These are phyloP conservation scores for Fraxinus platypoda DNA, from an alignment of 305 asterid genomes.

Conservation along the genomic window DNA sequence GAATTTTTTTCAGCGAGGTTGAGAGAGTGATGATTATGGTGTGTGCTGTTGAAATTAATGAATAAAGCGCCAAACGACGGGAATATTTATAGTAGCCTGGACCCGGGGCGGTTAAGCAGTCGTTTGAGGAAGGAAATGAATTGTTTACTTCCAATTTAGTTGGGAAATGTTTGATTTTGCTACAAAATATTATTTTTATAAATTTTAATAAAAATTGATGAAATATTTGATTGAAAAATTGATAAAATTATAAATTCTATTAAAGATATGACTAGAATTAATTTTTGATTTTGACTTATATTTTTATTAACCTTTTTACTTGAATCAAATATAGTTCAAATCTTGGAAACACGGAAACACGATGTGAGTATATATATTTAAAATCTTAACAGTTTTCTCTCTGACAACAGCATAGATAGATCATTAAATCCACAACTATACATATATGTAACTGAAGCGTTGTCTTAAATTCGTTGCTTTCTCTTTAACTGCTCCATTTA, in stretches of 20 bases:
- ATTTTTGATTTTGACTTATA: no score
- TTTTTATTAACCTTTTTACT: no score
- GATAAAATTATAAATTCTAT: no score
- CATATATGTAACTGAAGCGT: background rate
- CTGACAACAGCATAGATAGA: background rate
- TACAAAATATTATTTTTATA: no score
- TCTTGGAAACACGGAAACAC: background rate
- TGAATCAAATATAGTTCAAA: background rate
- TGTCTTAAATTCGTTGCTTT: background rate
- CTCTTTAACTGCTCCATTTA: background rate
- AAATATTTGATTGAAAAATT: no score
- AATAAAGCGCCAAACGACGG: constrained; percentile 30
- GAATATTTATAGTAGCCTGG: constrained; percentile 17
- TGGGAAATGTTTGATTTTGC: background rate
- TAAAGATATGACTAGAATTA: no score
- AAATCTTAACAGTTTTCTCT: background rate
- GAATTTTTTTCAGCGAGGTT: constrained; percentile 20
- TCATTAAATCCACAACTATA: background rate
- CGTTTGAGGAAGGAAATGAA: background rate
- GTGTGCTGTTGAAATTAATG: constrained; percentile 15
- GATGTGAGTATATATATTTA: background rate
- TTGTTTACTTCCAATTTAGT: background rate
- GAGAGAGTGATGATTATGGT: background rate
- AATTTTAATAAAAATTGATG: no score
- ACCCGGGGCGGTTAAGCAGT: background rate